Conservation (phyloP, 768 basidiomycete genomes). For the Trametes elegans region DNA sequence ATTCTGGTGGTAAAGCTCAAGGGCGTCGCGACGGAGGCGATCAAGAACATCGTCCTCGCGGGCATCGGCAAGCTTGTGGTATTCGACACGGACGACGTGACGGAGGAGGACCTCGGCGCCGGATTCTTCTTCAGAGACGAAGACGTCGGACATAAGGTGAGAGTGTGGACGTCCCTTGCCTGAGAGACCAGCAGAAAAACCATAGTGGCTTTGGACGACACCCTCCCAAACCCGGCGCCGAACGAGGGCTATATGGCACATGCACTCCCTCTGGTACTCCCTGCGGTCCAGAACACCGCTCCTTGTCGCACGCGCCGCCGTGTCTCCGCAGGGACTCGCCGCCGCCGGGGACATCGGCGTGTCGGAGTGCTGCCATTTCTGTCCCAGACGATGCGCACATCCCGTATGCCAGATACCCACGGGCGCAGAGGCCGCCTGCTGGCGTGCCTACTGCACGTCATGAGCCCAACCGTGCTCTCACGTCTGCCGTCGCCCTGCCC, state of each 20-base stretch:
- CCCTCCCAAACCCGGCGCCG: too few relatives aligned
- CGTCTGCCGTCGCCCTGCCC: constrained; percentile 1
- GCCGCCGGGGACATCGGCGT: not conserved
- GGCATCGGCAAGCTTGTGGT: constrained; percentile 91
- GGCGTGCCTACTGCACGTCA: constrained; percentile 1
- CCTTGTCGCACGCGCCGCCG: not conserved
- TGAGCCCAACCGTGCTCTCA: constrained; percentile 2
- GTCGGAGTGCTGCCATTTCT: constrained; percentile 7
- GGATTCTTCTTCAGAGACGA: constrained; percentile 94
- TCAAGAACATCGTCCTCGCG: constrained; percentile 97
- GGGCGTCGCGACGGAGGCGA: constrained; percentile 87
- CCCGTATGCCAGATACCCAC: constrained; percentile 3
- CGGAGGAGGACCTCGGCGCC: constrained; percentile 83
- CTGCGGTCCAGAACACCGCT: not conserved
- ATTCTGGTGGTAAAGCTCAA: constrained; percentile 78
- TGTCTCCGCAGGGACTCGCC: not conserved
- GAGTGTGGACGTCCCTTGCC: constrained; percentile 6
- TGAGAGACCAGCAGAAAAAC: not conserved
- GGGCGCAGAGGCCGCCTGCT: constrained; percentile 8
- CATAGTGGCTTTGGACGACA: not conserved
- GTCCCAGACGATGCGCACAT: not conserved
- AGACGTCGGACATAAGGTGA: constrained; percentile 87
- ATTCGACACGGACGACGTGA: constrained; percentile 73
- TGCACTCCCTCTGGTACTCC: not conserved
- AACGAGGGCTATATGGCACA: not conserved